Conservation (phyloP, 2,329 filamentous ascomycete species). For the Fusarium dlaminii region DNA sequence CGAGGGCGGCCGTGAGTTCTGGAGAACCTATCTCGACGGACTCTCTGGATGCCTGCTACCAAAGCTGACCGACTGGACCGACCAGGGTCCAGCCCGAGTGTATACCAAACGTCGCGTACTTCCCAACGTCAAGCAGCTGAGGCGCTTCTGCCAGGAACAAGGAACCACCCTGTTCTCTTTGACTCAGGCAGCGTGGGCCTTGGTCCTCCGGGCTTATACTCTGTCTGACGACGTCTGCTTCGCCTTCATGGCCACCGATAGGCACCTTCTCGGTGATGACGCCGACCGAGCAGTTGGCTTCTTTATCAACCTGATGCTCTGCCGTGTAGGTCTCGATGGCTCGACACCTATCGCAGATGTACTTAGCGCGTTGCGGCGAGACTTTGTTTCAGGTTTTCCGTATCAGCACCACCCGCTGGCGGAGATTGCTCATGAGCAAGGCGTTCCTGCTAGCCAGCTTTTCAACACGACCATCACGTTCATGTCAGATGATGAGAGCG, state of each 20-base stretch:
- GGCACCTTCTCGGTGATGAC: constrained; percentile 1
- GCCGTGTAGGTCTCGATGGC: background rate
- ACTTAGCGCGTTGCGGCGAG: background rate
- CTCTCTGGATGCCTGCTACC: background rate
- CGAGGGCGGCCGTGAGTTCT: background rate
- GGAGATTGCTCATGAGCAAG: constrained; percentile 14
- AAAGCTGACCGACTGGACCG: background rate
- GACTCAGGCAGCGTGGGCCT: background rate
- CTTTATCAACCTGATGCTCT: background rate
- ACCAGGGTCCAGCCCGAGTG: background rate
- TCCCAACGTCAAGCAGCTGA: background rate
- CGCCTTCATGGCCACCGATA: constrained; percentile 10
- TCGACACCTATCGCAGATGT: background rate
- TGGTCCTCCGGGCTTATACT: background rate
- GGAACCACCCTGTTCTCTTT: background rate
- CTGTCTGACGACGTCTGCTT: constrained; percentile 1
- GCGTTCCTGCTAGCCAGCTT: constrained; percentile 9
- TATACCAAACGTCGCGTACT: background rate
- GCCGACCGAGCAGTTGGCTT: constrained; percentile 10
- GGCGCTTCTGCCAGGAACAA: constrained; percentile 2
- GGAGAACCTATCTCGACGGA: background rate
- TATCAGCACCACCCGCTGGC: constrained; percentile 11
- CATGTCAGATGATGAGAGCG: background rate
- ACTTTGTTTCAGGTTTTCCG: constrained; percentile 9
- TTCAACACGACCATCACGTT: constrained; percentile 19